These are phyloP conservation scores for Syzygium syzygioides DNA, from an alignment of 441 rosid species.

Conservation along the genomic window DNA sequence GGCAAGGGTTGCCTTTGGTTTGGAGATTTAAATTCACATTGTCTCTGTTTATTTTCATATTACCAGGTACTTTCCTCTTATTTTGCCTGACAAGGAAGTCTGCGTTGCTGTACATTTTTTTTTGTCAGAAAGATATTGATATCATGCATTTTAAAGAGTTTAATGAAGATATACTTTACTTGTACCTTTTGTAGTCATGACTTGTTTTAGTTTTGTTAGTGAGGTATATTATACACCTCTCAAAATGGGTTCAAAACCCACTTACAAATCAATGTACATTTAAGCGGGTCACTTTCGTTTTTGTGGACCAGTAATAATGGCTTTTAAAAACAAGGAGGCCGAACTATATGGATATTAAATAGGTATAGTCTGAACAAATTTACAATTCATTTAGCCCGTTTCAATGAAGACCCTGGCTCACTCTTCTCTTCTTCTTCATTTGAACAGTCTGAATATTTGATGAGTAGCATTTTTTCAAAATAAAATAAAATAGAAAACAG, in stretches of 20 bases:
- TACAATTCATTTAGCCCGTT: no score
- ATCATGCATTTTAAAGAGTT: no score
- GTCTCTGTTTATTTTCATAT: neutral
- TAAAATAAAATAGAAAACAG: neutral
- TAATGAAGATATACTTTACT: no score
- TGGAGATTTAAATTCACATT: neutral
- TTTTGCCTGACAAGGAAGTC: neutral
- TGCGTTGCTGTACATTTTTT: neutral
- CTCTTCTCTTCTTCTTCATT: no score
- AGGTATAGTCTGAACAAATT: no score
- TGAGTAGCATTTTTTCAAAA: neutral
- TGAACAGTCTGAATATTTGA: neutral
- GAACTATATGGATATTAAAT: no score
- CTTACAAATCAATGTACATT: no score
- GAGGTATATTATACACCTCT: neutral
- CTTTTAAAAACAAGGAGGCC: no score
- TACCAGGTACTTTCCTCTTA: neutral
- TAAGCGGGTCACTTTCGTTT: accelerated
- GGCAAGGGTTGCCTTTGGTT: neutral
- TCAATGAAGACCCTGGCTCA: no score
- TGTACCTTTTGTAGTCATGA: neutral
- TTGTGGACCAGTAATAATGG: no score
- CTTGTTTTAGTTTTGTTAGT: neutral
- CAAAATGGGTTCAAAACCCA: no score
- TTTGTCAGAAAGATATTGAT: no score